Conservation (phyloP, 108 stramenopile species). For the Cyclotella atomus region DNA sequence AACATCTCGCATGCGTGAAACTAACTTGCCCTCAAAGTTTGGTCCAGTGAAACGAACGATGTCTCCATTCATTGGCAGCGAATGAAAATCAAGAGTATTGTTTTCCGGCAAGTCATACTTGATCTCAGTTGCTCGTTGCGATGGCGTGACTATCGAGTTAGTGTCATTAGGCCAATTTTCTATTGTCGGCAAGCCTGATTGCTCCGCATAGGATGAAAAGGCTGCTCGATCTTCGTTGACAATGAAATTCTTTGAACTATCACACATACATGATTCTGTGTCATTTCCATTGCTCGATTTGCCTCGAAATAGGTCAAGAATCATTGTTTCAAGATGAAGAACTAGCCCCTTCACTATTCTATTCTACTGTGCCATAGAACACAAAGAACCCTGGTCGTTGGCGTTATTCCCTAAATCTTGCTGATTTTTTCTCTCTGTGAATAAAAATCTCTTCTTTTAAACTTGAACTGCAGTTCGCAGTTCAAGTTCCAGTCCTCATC, state of each 20-base stretch:
- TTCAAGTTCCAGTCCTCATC: no score
- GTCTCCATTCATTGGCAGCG: conserved; percentile 38
- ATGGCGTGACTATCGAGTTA: conserved; percentile 18
- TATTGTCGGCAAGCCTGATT: conserved; percentile 35
- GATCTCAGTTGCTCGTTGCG: conserved; percentile 15
- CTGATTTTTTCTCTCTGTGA: no score
- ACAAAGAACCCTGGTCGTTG: no score
- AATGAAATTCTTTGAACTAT: neutral
- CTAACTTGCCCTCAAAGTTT: conserved; percentile 38
- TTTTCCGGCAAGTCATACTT: conserved; percentile 12
- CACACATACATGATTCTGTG: neutral
- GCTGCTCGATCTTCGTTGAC: conserved; percentile 15
- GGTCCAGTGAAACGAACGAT: conserved; percentile 19
- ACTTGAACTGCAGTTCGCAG: no score
- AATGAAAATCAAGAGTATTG: neutral
- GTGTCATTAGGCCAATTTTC: conserved; percentile 30
- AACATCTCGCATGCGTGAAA: conserved; percentile 44
- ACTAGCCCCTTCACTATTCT: no score
- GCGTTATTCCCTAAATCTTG: no score
- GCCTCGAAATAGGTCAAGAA: conserved; percentile 17
- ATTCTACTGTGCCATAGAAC: no score
- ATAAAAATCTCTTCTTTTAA: no score
- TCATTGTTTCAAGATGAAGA: no score
- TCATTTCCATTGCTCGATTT: conserved; percentile 13
- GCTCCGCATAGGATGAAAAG: conserved; percentile 26